Base-by-base conservation (phyloP, 192 early-diverging fungal species). In the Podila minutissima region DNA sequence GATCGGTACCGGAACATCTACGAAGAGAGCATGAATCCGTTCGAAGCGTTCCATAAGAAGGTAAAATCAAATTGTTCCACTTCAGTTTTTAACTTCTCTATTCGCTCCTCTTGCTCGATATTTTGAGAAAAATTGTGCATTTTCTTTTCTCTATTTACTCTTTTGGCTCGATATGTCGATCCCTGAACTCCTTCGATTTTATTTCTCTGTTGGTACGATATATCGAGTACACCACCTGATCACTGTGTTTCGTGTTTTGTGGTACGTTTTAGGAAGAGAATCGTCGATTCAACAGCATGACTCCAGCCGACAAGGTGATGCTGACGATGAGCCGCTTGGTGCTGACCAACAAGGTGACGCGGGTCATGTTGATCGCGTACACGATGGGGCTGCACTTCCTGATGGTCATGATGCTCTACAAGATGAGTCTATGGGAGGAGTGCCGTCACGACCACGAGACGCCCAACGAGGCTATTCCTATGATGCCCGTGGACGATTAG, bases 1-100 rank as follows among this genome's bases (percentile, higher is more conserved):
- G 88, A 87, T 64, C 92, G 92, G 59, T 96, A 97, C 86, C 81
- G 88, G 22, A 83, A 86, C 29, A 82, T 95, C 64, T 98, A 98
- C 67, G 97, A 98, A 79, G 93, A 92, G 41, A 90, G 86, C 50
- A 88, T 96, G 82, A 95, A 98, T 75, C 97, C 96, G 12, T 98
- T 98, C 76, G 87, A 89, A 22, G 91, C 89, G 17, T 98, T 98
- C 84, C 90, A 92, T 66, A 83, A 91, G 32, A 88, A 87, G 73
- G 77, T 84, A 71, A 59, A 29, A n/a, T 12, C 11, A 19, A 11
- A 24, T 12, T 12, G 8, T 12, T 2, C 10, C 48, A 4, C 48
- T 58, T 26, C 59, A 19, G n/a, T n/a, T 19, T 41, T 60, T 26
- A 3, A 24, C 1, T 60, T 35, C 33, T 35, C 33, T 59, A 22